Evolutionary conservation across 2,329 filamentous ascomycete species (phyloP).

Genomic region (Alternaria burnsii): DNA sequence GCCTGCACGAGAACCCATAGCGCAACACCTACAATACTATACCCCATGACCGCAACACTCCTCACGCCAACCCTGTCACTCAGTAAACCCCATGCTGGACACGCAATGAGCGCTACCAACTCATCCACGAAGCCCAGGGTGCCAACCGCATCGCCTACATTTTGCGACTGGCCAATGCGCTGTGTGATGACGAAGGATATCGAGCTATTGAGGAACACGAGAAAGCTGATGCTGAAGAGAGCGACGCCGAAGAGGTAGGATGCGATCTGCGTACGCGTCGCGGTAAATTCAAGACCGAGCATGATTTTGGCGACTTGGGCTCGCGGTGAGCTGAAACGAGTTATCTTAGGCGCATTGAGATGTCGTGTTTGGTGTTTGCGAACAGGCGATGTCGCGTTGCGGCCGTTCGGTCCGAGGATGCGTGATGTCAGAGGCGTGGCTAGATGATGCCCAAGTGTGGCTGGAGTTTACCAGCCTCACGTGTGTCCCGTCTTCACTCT

Average conservation of each 20-base stretch:
- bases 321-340: slow-evolving; percentile 31
- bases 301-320: slow-evolving; percentile 32
- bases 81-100: slow-evolving; percentile 79
- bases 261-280: slow-evolving; percentile 64
- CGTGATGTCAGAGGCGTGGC: slow-evolving; percentile 18
- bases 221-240: slow-evolving; percentile 87
- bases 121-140: slow-evolving; percentile 88
- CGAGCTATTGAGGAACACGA: slow-evolving; percentile 87
- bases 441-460: slow-evolving; percentile 6
- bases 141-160: slow-evolving; percentile 81
- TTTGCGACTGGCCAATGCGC: slow-evolving; percentile 75
- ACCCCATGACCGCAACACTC: slow-evolving; percentile 73
- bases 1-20: slow-evolving; percentile 86
- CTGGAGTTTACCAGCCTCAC: slow-evolving; percentile 5
- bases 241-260: slow-evolving; percentile 84
- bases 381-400: slow-evolving; percentile 13
- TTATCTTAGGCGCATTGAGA: slow-evolving; percentile 24
- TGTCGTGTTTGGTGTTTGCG: slow-evolving; percentile 8
- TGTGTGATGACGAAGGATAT: slow-evolving; percentile 87
- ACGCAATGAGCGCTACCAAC: slow-evolving; percentile 80
- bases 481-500: neutral
- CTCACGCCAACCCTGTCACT: slow-evolving; percentile 81
- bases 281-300: slow-evolving; percentile 61
- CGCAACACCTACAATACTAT: slow-evolving; percentile 79
- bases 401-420: slow-evolving; percentile 12